These are phyloP conservation scores for Elaeis guineensis DNA, from an alignment of 176 grass and related monocot genomes.

Conservation along the genomic window DNA sequence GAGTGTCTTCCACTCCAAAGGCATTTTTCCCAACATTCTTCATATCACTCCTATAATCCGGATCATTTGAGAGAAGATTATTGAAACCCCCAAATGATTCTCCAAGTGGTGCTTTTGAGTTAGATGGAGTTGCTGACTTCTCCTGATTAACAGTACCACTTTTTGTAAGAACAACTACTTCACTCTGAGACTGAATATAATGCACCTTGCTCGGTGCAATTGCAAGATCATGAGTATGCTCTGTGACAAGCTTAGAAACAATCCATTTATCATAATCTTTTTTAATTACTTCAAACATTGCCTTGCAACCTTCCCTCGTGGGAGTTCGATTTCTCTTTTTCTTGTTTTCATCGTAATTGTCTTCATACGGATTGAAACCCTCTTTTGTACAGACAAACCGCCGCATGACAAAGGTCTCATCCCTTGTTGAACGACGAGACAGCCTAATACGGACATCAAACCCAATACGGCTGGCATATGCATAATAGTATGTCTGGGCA, in stretches of 20 bases:
- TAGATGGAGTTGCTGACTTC: constrained; percentile 23
- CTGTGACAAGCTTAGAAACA: constrained; percentile 58
- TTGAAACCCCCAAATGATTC: constrained; percentile 19
- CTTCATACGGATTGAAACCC: constrained; percentile 40
- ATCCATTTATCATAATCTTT: constrained; percentile 60
- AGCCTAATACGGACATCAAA: constrained; percentile 67
- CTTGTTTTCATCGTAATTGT: constrained; percentile 46
- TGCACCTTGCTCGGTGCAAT: constrained; percentile 51
- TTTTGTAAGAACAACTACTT: constrained; percentile 71
- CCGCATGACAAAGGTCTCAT: constrained; percentile 52
- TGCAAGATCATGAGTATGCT: constrained; percentile 57
- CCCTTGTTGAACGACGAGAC: constrained; percentile 46
- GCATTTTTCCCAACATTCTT: constrained; percentile 20
- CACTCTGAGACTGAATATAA: constrained; percentile 59
- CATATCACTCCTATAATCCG: constrained; percentile 14
- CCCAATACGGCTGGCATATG: constrained; percentile 50
- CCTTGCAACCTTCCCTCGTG: constrained; percentile 54
- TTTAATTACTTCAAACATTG: constrained; percentile 61
- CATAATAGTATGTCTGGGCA: constrained; percentile 64
- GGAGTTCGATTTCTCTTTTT: constrained; percentile 47
- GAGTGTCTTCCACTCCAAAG: constrained; percentile 40
- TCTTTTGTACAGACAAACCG: constrained; percentile 69
- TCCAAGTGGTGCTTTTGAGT: constrained; percentile 11
- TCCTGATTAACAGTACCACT: constrained; percentile 27
- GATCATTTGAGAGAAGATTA: constrained; percentile 16